Conservation (phyloP, 2,329 filamentous ascomycete species). For the Simplicillium aogashimaense region DNA sequence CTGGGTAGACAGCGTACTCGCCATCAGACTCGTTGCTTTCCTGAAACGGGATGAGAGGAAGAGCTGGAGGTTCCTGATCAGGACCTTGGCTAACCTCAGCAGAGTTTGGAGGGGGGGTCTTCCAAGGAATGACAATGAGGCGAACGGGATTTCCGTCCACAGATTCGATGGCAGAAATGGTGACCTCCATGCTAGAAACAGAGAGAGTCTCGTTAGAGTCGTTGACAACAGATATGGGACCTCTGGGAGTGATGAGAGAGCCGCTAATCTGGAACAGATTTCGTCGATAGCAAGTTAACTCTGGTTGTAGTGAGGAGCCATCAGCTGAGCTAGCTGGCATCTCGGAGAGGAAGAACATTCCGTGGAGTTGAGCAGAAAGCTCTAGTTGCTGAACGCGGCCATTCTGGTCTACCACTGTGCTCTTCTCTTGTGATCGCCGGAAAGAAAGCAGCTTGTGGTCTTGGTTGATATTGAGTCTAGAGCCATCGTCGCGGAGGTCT, state of each 20-base stretch:
- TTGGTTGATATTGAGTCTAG: slow-evolving; percentile 46
- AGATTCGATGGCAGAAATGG: slow-evolving; percentile 87
- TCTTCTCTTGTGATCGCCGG: slow-evolving; percentile 46
- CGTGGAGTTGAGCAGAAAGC: slow-evolving; percentile 65
- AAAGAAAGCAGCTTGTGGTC: slow-evolving; percentile 53
- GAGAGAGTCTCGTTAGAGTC: slow-evolving; percentile 78
- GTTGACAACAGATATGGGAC: slow-evolving; percentile 68
- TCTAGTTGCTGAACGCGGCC: slow-evolving; percentile 52
- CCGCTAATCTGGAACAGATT: slow-evolving; percentile 96
- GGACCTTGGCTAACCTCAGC: slow-evolving; percentile 52
- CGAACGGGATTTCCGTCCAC: slow-evolving; percentile 88
- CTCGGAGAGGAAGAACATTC: slow-evolving; percentile 83
- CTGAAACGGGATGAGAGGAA: slow-evolving; percentile 61
- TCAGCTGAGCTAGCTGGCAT: slow-evolving; percentile 56
- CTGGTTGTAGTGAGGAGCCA: slow-evolving; percentile 54
- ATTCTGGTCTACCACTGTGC: slow-evolving; percentile 49
- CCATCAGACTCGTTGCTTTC: slow-evolving; percentile 57
- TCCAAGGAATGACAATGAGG: slow-evolving; percentile 96
- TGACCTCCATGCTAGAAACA: slow-evolving; percentile 73
- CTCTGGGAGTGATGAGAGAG: slow-evolving; percentile 70
- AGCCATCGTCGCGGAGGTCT: slow-evolving; percentile 47
- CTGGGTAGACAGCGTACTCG: slow-evolving; percentile 82
- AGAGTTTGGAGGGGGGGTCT: slow-evolving; percentile 77
- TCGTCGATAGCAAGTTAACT: slow-evolving; percentile 89
- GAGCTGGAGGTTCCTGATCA: slow-evolving; percentile 79